Base-by-base conservation (phyloP, 148 eudicot species). In the Simmondsia chinensis region DNA sequence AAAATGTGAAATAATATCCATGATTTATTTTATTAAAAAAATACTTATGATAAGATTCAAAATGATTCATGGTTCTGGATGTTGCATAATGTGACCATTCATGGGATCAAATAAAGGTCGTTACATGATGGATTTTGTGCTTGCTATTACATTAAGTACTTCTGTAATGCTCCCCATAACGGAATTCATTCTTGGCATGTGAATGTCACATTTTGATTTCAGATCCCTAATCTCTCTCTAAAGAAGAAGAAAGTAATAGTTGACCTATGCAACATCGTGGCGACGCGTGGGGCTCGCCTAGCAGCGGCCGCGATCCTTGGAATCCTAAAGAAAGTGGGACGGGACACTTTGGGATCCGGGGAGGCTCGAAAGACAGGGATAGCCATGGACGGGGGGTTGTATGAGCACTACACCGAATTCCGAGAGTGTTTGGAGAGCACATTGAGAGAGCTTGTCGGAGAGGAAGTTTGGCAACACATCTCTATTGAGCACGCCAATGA, bases 381-480 rank as follows among this genome's bases (percentile, higher is more conserved):
- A 48, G 85, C 88, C 26, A 57, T 84, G 80, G 88, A 80, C 34
- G 94, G 88, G 3, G 94, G 94, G 9, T 52, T 80, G 42, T 80
- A 74, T 22, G 88, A 84, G 63, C 88, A 80, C 66, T 84, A 80
- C 37, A 48, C 75, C 0, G 73, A 76, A 46, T 77, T 68, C 69
- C 68, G 82, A 0, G 53, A 61, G 38, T 75, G 79, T 50, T 50
- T 84, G 52, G 82, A 80, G 68, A 54, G 39, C 39, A 64, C 82
- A 16, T 20, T 84, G 23, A 50, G 32, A 20, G 94, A 77, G 33
- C 55, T 84, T 48, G 46, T 80, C 6, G 94, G 80, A 5, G 75
- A 61, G n/a, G 57, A 68, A 49, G 55, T 54, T 0, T 66, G 71
- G 14, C 28, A 64, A 33, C 37, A 47, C 9, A 43, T 84, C n/a